Evolutionary conservation across 1,284 basidiomycete genomes (phyloP), one percentile per base, ranked within the genome.

Genomic region (Sporisorium exsertum): DNA sequence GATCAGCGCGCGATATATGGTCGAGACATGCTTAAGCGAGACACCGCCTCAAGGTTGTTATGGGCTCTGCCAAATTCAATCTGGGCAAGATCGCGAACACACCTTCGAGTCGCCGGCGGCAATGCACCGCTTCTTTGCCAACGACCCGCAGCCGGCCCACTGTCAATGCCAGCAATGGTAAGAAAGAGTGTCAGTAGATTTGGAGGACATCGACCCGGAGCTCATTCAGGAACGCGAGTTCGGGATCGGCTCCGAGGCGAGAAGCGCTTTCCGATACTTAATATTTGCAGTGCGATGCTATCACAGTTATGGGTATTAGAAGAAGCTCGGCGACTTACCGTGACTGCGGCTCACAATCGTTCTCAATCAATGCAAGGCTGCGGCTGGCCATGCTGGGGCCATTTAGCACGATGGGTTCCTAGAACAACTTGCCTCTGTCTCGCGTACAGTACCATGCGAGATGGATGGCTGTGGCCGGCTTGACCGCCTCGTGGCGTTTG

Each of bases 161-260:
- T n/a, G n/a, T n/a, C n/a, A n/a, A n/a, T n/a, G n/a, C n/a, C n/a
- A n/a, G n/a, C n/a, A n/a, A n/a, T n/a, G n/a, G n/a, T n/a, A n/a
- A n/a, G n/a, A n/a, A n/a, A n/a, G n/a, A n/a, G n/a, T n/a, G n/a
- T n/a, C n/a, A n/a, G n/a, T n/a, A n/a, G n/a, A n/a, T n/a, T n/a
- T n/a, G n/a, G n/a, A n/a, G n/a, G n/a, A n/a, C n/a, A n/a, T n/a
- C n/a, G n/a, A n/a, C n/a, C n/a, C n/a, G n/a, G n/a, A n/a, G 20
- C 43, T 35, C 55, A 26, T 20, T 16, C 12, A 50, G 56, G 46
- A 49, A 47, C 29, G 32, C 55, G 43, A 40, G 35, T n/a, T 27
- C 33, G 24, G 29, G 9, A n/a, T 58, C 56, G 56, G 56, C 56
- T 58, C 18, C 33, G 18, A 58, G 22, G 45, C 56, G 56, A 57